A percentile compares a stretch with the other conserved stretches of the same genome.
phyloP scores from a whole-genome alignment of 306 rosid species.

The Corylus americana region DNA sequence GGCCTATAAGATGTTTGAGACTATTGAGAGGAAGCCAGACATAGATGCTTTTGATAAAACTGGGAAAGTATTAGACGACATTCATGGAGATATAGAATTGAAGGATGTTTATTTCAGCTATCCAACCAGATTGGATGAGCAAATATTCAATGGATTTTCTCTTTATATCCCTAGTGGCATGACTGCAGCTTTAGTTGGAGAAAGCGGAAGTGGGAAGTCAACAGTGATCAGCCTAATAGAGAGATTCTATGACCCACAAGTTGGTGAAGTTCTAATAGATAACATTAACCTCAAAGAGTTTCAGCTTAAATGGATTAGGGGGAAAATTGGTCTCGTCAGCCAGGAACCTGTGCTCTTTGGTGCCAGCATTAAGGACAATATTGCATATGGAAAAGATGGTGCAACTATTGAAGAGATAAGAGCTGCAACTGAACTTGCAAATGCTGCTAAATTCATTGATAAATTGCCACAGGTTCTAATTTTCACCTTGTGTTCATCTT shows the following conservation, averaged over 20 bases:
- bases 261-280: slow-evolving; percentile 52
- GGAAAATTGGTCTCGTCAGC: slow-evolving; percentile 46
- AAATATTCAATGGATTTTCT: slow-evolving; percentile 43
- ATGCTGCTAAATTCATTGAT: slow-evolving; percentile 46
- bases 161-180: slow-evolving; percentile 52
- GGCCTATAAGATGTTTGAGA: slow-evolving; percentile 56
- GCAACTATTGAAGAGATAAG: slow-evolving; percentile 45
- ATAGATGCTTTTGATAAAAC: slow-evolving; percentile 45
- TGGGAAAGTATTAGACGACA: slow-evolving; percentile 31
- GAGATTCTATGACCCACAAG: slow-evolving; percentile 48
- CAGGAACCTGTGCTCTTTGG: slow-evolving; percentile 50
- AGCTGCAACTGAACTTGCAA: slow-evolving; percentile 39
- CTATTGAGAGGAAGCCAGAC: slow-evolving; percentile 44
- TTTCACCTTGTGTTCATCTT: neutral
- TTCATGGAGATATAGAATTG: slow-evolving; percentile 29
- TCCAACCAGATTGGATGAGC: slow-evolving; percentile 27
- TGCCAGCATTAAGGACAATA: slow-evolving; percentile 44
- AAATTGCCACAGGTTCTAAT: slow-evolving; percentile 43
- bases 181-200: slow-evolving; percentile 58
- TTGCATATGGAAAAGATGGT: slow-evolving; percentile 46
- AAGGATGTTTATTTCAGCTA: slow-evolving; percentile 29
- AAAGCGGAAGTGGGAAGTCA: slow-evolving; percentile 56
- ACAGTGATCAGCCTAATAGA: slow-evolving; percentile 45
- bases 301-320: slow-evolving; percentile 41
- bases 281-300: slow-evolving; percentile 44